Conservation (phyloP, 2,329 filamentous ascomycete genomes). For the Pleurostoma richardsiae region DNA sequence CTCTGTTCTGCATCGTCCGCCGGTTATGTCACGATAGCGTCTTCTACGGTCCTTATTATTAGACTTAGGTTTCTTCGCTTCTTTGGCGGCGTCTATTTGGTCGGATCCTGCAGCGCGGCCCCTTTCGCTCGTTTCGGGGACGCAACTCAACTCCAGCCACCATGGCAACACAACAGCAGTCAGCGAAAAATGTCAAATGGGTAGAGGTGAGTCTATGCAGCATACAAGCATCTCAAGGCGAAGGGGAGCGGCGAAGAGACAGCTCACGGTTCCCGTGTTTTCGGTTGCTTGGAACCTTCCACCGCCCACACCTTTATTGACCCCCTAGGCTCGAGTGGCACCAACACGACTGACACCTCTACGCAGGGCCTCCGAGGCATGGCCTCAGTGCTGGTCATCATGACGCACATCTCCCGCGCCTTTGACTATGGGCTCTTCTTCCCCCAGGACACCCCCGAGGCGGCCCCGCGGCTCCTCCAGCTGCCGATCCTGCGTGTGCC, state of each 20-base stretch:
- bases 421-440: slow-evolving; percentile 47
- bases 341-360: slow-evolving; percentile 1
- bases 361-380: slow-evolving; percentile 44
- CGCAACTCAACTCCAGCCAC: no score
- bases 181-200: slow-evolving; percentile 21
- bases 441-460: slow-evolving; percentile 34
- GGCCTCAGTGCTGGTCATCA: slow-evolving; percentile 46
- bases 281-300: no score
- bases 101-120: no score
- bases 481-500: slow-evolving; percentile 49
- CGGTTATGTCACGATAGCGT: no score
- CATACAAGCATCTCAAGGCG: background rate
- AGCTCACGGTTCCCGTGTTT: no score
- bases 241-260: no score
- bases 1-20: no score
- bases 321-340: background rate
- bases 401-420: slow-evolving; percentile 45
- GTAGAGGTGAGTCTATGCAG: slow-evolving; percentile 16
- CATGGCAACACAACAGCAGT: background rate
- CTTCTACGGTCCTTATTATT: no score
- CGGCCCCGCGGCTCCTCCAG: slow-evolving; percentile 38
- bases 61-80: no score
- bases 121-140: no score
- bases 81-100: no score
- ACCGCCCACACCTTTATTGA: background rate